Evolutionary conservation across 139 green algal genomes (phyloP), one percentile per base, ranked within the genome.

Genomic region (Micromonas commoda): DNA sequence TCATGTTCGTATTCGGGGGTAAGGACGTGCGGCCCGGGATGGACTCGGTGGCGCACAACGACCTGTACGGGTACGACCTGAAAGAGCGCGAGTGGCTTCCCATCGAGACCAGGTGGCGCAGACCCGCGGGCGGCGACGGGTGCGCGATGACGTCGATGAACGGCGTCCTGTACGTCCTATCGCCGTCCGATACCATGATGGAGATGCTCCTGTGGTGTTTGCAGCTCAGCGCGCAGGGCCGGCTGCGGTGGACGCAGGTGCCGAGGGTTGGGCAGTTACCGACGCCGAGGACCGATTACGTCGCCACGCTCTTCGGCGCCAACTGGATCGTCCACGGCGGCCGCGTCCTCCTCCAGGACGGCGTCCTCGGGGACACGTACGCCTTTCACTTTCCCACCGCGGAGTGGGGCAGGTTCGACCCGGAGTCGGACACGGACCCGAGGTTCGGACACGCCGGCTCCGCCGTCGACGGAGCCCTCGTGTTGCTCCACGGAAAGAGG

Each of bases 1-100:
- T 71, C 21, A 45, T 83, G 71, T 83, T 80, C 45, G 45, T 83
- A 13, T 78, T 80, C 64, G 79, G 79, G 0, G 79, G 79, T 2
- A 35, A 71, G 35, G 63, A 77, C 33, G 60, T 37, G 6, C 26
- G 9, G 63, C 29, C 28, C 51, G 72, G 53, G 20, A 2, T 34
- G 54, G 53, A 68, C 3, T 28, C 33, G 24, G 54, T 69, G 26
- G 21, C n/a, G 23, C 61, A 63, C 37, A 29, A 75, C 34, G 68
- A 75, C 38, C 53, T 75, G 68, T 75, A 75, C 35, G 68, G 34
- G 3, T 75, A 61, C 6, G 35, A 75, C 29, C 31, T 75, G 21
- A n/a, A n/a, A 23, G 34, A 60, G 34, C 24, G 9, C 19, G 68
- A 75, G 68, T 75, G 68, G 68, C 38, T 75, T 6, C 19, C n/a